Evolutionary conservation across 805 yeast species (phyloP), one percentile per base, ranked within the genome.

Genomic region (Metschnikowia continentalis): DNA sequence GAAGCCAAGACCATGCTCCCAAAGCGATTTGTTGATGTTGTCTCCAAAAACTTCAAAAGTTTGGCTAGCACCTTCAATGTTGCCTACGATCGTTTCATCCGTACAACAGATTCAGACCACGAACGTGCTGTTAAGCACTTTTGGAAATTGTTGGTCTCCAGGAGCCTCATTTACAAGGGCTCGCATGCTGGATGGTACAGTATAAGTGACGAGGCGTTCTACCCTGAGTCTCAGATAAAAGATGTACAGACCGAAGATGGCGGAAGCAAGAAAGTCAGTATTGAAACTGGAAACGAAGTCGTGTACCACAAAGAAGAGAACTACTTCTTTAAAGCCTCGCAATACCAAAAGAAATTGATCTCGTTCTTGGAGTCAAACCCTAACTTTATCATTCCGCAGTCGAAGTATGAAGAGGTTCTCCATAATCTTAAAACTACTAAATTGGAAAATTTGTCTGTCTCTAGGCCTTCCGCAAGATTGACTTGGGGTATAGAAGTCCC

Each of bases 401-500:
- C 77, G 22, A 83, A 82, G 58, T 78, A 80, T 53, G 57, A 64
- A 2, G 81, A 79, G 51, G 64, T 92, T 3, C 60, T 87, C 11
- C 70, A 70, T 1, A 94, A 87, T 53, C 70, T 94, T 46, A 72
- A 76, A 53, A 61, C 65, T 13, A 59, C 63, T 0, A 62, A 68
- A 13, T 67, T 90, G 3, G 65, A 71, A 0, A 97, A 92, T 63
- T 74, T 94, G 42, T 87, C 96, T n/a, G 77, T 94, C 2, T 90
- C 97, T 0, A 74, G 99, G 55, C 97, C 98, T 0, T 63, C 82
- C 0, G 70, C 83, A 8, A 74, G 99, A 52, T 74, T 90, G 38
- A 69, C 77, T 32, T 94, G 99, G 99, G 97, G 97, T 0, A 85
- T 94, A 23, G 80, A 80, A 6, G 97, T 92, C 1, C 98, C 99